These are phyloP conservation scores for Chaetomium globosum DNA, from an alignment of 2,329 filamentous ascomycete species.

Conservation along the genomic window DNA sequence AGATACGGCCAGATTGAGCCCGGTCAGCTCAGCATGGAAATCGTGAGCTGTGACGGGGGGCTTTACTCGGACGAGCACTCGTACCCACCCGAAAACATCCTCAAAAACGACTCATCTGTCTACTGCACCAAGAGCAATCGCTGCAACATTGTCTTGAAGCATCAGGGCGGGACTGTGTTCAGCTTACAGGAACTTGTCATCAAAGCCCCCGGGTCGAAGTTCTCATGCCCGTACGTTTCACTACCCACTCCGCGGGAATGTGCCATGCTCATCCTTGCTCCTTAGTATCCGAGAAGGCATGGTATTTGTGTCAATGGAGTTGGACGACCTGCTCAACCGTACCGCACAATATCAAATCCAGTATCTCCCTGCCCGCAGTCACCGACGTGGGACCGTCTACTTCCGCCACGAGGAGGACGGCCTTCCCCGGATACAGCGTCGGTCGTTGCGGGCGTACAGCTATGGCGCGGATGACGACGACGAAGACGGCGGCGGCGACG, in stretches of 20 bases:
- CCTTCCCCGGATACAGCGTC: conserved; percentile 49
- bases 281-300: conserved; percentile 83
- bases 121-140: conserved; percentile 88
- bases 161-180: conserved; percentile 79
- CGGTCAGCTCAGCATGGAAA: conserved; percentile 80
- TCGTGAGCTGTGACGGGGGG: conserved; percentile 87
- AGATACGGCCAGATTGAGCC: conserved; percentile 84
- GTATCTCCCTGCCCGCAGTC: conserved; percentile 49
- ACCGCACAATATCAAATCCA: conserved; percentile 77
- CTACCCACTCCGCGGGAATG: neutral
- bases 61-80: conserved; percentile 63
- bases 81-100: conserved; percentile 77
- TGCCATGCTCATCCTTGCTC: conserved; percentile 41
- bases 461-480: conserved; percentile 45
- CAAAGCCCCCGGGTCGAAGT: conserved; percentile 77
- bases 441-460: conserved; percentile 51
- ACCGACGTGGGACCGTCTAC: conserved; percentile 43
- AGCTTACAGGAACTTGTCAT: conserved; percentile 84
- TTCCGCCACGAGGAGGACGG: conserved; percentile 57
- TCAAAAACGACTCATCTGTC: conserved; percentile 78
- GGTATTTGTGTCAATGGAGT: conserved; percentile 86
- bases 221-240: conserved; percentile 79
- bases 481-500: conserved; percentile 40
- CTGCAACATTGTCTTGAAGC: conserved; percentile 83
- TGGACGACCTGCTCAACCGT: conserved; percentile 71